Evolutionary conservation across 371 early-diverging fungal species (phyloP).

Genomic region (Lichtheimia corymbifera): DNA sequence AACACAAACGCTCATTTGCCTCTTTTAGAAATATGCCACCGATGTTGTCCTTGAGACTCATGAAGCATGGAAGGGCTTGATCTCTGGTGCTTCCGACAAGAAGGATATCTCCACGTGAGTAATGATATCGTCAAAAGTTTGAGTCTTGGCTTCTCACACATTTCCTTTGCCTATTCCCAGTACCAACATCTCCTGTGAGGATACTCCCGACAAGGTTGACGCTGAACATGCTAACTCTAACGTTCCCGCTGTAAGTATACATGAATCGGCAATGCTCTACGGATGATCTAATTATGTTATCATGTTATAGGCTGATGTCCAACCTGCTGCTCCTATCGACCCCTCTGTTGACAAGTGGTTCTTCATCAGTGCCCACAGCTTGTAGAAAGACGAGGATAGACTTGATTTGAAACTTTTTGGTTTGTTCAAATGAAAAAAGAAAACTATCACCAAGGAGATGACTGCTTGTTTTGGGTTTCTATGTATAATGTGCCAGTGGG

Average conservation of each 20-base stretch:
- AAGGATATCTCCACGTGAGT: conserved; percentile 73
- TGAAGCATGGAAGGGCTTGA: conserved; percentile 93
- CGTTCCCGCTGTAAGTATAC: conserved; percentile 64
- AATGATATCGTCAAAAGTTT: no score
- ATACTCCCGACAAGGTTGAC: conserved; percentile 70
- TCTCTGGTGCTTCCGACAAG: conserved; percentile 68
- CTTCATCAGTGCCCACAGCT: conserved; percentile 84
- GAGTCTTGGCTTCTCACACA: background rate
- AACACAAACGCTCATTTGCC: background rate
- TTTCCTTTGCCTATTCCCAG: conserved; percentile 31
- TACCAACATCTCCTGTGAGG: conserved; percentile 71
- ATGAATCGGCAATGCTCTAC: background rate
- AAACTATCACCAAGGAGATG: background rate
- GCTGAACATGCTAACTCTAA: conserved; percentile 56
- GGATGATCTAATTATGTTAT: conserved; percentile 6
- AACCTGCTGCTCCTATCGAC: conserved; percentile 65
- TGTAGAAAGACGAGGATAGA: conserved; percentile 40
- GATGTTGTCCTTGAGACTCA: conserved; percentile 92
- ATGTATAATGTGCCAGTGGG: no score
- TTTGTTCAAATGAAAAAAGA: conserved; percentile 7
- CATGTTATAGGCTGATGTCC: conserved; percentile 28
- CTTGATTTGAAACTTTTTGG: background rate
- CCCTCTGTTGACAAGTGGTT: conserved; percentile 96
- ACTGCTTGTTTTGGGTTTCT: no score
- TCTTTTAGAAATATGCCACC: conserved; percentile 80